A percentile compares a stretch with the other conserved stretches of the same genome.
These are phyloP conservation scores for Stachybotrys elegans DNA, from an alignment of 2,329 filamentous ascomycete genomes.

Conservation along the genomic window DNA sequence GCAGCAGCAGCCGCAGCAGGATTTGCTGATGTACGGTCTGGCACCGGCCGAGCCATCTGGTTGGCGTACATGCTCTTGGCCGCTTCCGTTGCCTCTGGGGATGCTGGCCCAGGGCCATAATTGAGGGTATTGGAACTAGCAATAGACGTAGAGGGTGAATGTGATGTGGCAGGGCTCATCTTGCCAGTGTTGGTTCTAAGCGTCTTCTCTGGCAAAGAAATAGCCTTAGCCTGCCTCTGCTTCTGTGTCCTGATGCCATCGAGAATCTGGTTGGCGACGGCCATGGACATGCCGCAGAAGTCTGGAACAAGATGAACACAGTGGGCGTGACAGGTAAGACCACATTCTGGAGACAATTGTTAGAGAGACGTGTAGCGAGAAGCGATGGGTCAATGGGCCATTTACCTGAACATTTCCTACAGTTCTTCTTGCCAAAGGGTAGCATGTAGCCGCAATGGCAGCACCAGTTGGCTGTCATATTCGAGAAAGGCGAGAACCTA, in stretches of 20 bases:
- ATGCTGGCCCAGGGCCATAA: constrained; percentile 16
- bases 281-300: constrained; percentile 99
- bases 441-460: constrained; percentile 97
- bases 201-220: constrained; percentile 60
- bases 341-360: constrained; percentile 61
- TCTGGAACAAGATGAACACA: constrained; percentile 96
- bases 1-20: constrained; percentile 55
- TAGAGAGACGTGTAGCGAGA: no score
- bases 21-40: constrained; percentile 48
- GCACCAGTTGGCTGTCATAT: constrained; percentile 98
- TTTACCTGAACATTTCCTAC: constrained; percentile 82
- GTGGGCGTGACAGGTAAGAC: constrained; percentile 81
- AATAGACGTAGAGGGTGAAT: constrained; percentile 28
- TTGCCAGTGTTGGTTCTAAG: constrained; percentile 51
- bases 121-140: constrained; percentile 22
- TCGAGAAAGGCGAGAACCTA: constrained; percentile 93
- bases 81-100: constrained; percentile 53
- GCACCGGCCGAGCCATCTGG: constrained; percentile 45
- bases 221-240: constrained; percentile 53
- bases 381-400: background rate
- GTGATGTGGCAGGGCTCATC: constrained; percentile 34
- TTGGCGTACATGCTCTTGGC: constrained; percentile 58
- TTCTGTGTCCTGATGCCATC: constrained; percentile 80
- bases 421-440: constrained; percentile 91
- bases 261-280: constrained; percentile 88